Percentiles rank a stretch among this genome's conserved stretches.
Conservation (phyloP, 805 yeast genomes). For the Torulaspora franciscae region DNA sequence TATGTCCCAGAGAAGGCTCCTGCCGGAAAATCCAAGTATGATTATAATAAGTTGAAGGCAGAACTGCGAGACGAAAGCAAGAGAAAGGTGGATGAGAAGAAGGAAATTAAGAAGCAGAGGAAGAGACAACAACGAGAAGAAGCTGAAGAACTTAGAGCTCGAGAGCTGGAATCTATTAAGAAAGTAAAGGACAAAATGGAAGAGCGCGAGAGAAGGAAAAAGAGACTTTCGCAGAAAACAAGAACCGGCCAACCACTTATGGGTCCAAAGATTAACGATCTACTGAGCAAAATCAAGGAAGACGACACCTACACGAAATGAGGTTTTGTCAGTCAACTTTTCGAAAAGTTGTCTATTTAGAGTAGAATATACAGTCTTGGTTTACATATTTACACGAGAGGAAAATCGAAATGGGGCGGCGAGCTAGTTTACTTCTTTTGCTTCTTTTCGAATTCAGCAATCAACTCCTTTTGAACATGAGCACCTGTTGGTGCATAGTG, state of each 20-base stretch:
- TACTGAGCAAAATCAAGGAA: constrained; percentile 68
- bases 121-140: constrained; percentile 31
- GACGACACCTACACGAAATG: constrained; percentile 37
- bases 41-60: constrained; percentile 21
- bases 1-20: constrained; percentile 42
- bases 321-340: neutral
- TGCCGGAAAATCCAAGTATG: constrained; percentile 10
- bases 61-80: constrained; percentile 24
- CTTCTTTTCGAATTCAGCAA: constrained; percentile 73
- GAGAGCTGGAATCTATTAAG: constrained; percentile 37
- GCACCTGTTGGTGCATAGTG: constrained; percentile 88
- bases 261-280: constrained; percentile 79
- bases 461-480: constrained; percentile 83
- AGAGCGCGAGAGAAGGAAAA: constrained; percentile 42
- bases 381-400: constrained; percentile 9
- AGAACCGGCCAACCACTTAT: constrained; percentile 79
- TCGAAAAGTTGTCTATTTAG: constrained; percentile 4
- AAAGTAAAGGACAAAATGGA: constrained; percentile 38
- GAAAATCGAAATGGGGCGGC: neutral
- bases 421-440: constrained; percentile 36
- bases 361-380: constrained; percentile 16
- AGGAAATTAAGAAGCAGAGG: constrained; percentile 37
- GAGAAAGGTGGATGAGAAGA: constrained; percentile 33
- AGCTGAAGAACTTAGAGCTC: constrained; percentile 41
- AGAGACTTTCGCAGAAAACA: constrained; percentile 50